Evolutionary conservation across 768 basidiomycete genomes (phyloP).

Genomic region (Hebeloma cylindrosporum): DNA sequence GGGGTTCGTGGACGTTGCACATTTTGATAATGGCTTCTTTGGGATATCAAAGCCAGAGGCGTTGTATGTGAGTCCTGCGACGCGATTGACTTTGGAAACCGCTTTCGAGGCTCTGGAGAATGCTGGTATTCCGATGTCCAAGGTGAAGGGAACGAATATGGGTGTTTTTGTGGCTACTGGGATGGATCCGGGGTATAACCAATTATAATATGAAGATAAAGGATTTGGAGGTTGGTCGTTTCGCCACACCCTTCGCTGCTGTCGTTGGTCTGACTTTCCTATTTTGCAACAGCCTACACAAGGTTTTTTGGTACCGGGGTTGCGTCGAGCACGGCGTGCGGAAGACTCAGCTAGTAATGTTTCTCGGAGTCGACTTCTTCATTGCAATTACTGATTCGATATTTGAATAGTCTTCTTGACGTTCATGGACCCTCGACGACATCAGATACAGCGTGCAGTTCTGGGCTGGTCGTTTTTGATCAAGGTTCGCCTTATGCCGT

Average conservation of each 20-base stretch:
- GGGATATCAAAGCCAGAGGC: constrained; percentile 32
- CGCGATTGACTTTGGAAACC: constrained; percentile 29
- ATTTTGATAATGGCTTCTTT: constrained; percentile 33
- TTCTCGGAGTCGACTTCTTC: no score
- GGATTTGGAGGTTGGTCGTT: constrained; percentile 24
- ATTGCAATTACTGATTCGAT: no score
- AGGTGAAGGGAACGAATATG: constrained; percentile 28
- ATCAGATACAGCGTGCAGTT: constrained; percentile 29
- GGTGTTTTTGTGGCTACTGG: constrained; percentile 28
- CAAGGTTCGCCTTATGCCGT: no score
- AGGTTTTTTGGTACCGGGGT: constrained; percentile 29
- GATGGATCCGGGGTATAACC: constrained; percentile 25
- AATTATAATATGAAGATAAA: constrained; percentile 21
- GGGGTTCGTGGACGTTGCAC: constrained; percentile 29
- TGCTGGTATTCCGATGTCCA: constrained; percentile 29
- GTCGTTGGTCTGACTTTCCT: not conserved
- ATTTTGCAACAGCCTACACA: constrained; percentile 21
- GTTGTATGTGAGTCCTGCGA: constrained; percentile 19
- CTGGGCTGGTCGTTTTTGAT: constrained; percentile 30
- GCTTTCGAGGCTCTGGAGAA: constrained; percentile 33
- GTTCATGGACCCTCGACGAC: constrained; percentile 30
- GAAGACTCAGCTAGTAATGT: constrained; percentile 36
- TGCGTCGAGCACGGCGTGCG: constrained; percentile 26
- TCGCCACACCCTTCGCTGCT: not conserved
- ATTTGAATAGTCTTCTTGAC: constrained; percentile 31